These are phyloP conservation scores for Aspergillus heteromorphus DNA, from an alignment of 495 filamentous ascomycete species.

Conservation along the genomic window DNA sequence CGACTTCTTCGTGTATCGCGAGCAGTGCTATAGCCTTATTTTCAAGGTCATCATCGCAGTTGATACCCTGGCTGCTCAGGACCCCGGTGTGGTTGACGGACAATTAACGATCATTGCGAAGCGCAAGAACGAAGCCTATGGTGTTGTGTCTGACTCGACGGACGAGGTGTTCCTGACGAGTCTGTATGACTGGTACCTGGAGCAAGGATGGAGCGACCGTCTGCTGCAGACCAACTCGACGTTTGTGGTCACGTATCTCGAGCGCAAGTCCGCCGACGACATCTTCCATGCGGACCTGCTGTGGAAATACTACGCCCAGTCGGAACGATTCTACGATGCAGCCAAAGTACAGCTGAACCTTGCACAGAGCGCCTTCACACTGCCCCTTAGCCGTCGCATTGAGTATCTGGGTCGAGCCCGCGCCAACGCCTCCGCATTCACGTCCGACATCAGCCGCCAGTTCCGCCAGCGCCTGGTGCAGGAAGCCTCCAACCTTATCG, in stretches of 20 bases:
- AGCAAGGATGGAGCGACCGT: slow-evolving; percentile 73
- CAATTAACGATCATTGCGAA: slow-evolving; percentile 66
- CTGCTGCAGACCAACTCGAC: slow-evolving; percentile 77
- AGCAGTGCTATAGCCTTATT: slow-evolving; percentile 76
- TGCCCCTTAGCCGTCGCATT: slow-evolving; percentile 73
- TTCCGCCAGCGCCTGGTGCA: slow-evolving; percentile 72
- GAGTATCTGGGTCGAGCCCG: slow-evolving; percentile 84
- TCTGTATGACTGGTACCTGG: slow-evolving; percentile 94
- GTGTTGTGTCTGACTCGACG: slow-evolving; percentile 72
- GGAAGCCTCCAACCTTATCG: slow-evolving; percentile 78
- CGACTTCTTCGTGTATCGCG: slow-evolving; percentile 61
- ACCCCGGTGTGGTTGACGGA: slow-evolving; percentile 72
- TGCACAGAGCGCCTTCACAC: slow-evolving; percentile 69
- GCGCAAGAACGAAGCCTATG: slow-evolving; percentile 80
- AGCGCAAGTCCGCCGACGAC: slow-evolving; percentile 61
- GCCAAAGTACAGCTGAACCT: slow-evolving; percentile 80
- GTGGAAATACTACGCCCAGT: slow-evolving; percentile 81
- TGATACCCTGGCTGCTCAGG: slow-evolving; percentile 58
- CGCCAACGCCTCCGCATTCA: slow-evolving; percentile 75
- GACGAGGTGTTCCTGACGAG: slow-evolving; percentile 93
- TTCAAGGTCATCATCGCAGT: slow-evolving; percentile 71
- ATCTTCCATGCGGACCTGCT: slow-evolving; percentile 82
- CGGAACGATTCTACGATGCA: slow-evolving; percentile 73
- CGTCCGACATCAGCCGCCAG: slow-evolving; percentile 65
- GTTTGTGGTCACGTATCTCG: slow-evolving; percentile 81